phyloP scores from a whole-genome alignment of 2,329 filamentous ascomycete genomes.

The Cytospora piceae region DNA sequence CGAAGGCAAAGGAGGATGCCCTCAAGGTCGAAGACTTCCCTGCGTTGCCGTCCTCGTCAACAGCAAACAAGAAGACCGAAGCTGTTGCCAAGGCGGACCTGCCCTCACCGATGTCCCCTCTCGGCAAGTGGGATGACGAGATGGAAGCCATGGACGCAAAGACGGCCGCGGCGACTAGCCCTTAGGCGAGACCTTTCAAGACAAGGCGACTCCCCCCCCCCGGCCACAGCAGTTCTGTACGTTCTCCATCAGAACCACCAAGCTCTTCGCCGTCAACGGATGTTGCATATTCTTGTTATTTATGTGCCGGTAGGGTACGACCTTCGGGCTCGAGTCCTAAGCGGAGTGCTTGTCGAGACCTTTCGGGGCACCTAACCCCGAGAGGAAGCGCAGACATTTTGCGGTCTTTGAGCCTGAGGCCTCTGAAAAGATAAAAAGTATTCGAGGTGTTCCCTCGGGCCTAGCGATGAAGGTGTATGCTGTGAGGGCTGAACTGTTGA shows the following conservation, averaged over 20 bases:
- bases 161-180: conserved; percentile 26
- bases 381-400: background rate
- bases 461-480: background rate
- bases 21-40: conserved; percentile 46
- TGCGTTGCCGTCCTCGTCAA: conserved; percentile 40
- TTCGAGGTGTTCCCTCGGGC: background rate
- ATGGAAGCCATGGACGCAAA: conserved; percentile 55
- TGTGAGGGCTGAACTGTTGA: background rate
- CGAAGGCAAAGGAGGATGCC: conserved; percentile 39
- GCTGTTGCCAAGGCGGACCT: conserved; percentile 32
- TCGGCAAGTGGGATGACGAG: conserved; percentile 61
- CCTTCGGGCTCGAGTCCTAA: too few relatives aligned
- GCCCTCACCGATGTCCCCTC: conserved; percentile 43
- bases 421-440: background rate
- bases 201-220: background rate
- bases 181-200: background rate
- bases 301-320: too few relatives aligned
- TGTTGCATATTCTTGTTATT: too few relatives aligned
- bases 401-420: background rate
- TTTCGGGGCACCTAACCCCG: background rate
- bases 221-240: background rate
- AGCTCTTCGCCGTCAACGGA: background rate
- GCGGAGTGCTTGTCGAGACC: too few relatives aligned
- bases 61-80: conserved; percentile 26
- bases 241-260: background rate